Conservation (phyloP, 352 stramenopile genomes). For the Phytophthora gonapodyides region DNA sequence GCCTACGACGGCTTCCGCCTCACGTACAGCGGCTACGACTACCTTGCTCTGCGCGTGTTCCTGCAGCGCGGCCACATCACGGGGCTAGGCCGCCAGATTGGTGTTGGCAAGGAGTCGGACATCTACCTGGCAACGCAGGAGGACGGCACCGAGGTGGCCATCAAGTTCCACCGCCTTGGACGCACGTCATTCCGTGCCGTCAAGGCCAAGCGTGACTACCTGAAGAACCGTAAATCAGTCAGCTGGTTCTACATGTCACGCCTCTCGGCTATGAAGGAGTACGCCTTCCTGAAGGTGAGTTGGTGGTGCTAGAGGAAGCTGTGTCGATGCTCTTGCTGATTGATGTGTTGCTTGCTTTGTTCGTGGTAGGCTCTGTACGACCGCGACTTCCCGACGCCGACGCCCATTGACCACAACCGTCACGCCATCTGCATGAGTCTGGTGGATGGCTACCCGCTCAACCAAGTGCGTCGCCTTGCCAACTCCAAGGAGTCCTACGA, state of each 20-base stretch:
- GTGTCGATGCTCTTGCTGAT: neutral
- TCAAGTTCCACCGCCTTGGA: constrained; percentile 99
- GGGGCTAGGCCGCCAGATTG: constrained; percentile 94
- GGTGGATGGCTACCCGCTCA: constrained; percentile 95
- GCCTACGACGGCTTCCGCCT: constrained; percentile 98
- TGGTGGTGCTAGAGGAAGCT: neutral
- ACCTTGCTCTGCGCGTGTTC: constrained; percentile 97
- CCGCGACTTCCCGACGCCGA: constrained; percentile 97
- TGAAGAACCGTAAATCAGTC: constrained; percentile 94
- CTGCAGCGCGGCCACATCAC: constrained; percentile 93
- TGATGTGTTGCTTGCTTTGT: constrained; percentile 4
- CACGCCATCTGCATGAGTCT: constrained; percentile 98
- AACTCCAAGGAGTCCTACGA: constrained; percentile 97
- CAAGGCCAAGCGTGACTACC: constrained; percentile 98
- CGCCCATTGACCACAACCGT: constrained; percentile 97
- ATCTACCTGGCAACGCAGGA: constrained; percentile 96
- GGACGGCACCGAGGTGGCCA: constrained; percentile 96
- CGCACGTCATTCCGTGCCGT: constrained; percentile 98
- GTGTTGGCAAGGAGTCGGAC: constrained; percentile 99
- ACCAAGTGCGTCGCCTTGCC: constrained; percentile 93
- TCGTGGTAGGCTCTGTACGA: constrained; percentile 88
- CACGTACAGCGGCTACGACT: constrained; percentile 99
- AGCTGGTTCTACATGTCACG: constrained; percentile 99
- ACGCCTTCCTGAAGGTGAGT: constrained; percentile 96
- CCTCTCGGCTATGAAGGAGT: constrained; percentile 99